A percentile compares a stretch with the other conserved stretches of the same genome.
phyloP scores from a whole-genome alignment of 257 asterid genomes.

The Leonotis leonurus region DNA sequence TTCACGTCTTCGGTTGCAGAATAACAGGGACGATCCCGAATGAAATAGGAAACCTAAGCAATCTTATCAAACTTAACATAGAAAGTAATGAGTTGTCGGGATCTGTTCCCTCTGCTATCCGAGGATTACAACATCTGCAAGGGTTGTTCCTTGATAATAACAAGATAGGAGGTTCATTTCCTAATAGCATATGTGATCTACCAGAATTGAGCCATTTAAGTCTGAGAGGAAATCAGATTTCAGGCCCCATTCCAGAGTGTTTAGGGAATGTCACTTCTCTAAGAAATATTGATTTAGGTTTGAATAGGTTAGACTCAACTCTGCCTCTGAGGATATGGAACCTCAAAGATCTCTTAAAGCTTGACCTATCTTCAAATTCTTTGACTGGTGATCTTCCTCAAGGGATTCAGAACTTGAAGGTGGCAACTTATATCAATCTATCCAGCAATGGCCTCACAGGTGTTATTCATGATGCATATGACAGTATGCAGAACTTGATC shows the following conservation, averaged over 20 bases:
- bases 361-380: slow-evolving; percentile 17
- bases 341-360: slow-evolving; percentile 7
- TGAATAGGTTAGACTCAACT: slow-evolving; percentile 11
- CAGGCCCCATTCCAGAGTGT: slow-evolving; percentile 20
- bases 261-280: slow-evolving; percentile 11
- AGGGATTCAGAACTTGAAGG: slow-evolving; percentile 4
- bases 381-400: slow-evolving; percentile 15
- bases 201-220: background rate
- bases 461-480: background rate
- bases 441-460: slow-evolving; percentile 15
- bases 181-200: slow-evolving; percentile 11
- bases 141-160: slow-evolving; percentile 13
- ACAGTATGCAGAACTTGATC: background rate
- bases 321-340: slow-evolving; percentile 6
- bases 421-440: background rate
- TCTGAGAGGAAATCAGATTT: slow-evolving; percentile 6
- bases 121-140: slow-evolving; percentile 10
- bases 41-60: slow-evolving; percentile 9
- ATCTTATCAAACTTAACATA: background rate
- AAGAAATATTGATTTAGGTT: background rate
- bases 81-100: slow-evolving; percentile 15
- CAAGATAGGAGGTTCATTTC: slow-evolving; percentile 14
- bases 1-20: background rate
- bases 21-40: slow-evolving; percentile 13
- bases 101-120: background rate